A percentile compares a stretch with the other conserved stretches of the same genome.
phyloP scores from a whole-genome alignment of 129 eudicot species.

The Artemisia annua region DNA sequence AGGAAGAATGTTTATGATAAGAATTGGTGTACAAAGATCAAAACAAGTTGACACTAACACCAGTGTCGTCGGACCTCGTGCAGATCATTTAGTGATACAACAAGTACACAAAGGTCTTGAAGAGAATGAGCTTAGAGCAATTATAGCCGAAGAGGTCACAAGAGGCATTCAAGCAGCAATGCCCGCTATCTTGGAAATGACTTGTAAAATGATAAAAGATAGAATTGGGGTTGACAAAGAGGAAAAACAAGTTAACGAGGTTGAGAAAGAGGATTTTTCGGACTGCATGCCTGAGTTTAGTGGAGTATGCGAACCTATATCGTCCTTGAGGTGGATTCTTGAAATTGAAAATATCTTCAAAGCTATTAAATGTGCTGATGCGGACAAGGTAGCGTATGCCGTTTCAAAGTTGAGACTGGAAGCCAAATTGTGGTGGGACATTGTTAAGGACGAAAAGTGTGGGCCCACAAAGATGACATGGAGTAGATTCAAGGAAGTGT shows the following conservation, averaged over 20 bases:
- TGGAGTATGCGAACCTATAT: not conserved
- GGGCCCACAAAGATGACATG: constrained; percentile 1
- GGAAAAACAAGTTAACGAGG: not conserved
- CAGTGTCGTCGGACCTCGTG: too few relatives aligned
- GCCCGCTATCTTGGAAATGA: too few relatives aligned
- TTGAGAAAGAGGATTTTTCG: not conserved
- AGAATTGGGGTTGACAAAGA: too few relatives aligned
- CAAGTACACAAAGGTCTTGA: too few relatives aligned
- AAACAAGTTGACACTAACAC: too few relatives aligned
- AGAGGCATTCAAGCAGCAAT: too few relatives aligned
- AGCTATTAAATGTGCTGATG: not conserved
- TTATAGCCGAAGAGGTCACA: too few relatives aligned
- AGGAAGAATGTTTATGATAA: too few relatives aligned
- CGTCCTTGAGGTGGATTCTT: constrained; percentile 7
- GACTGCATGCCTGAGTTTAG: not conserved
- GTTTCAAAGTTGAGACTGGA: not conserved
- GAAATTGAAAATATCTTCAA: constrained; percentile 5
- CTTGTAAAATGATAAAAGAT: too few relatives aligned
- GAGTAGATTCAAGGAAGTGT: constrained; percentile 1
- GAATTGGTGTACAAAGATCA: too few relatives aligned
- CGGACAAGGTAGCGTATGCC: not conserved
- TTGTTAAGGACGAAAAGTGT: not conserved
- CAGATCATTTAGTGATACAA: too few relatives aligned
- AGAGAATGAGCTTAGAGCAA: too few relatives aligned
- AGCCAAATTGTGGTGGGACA: not conserved